phyloP scores from a whole-genome alignment of 2,329 filamentous ascomycete genomes.

The Macroventuria anomochaeta region DNA sequence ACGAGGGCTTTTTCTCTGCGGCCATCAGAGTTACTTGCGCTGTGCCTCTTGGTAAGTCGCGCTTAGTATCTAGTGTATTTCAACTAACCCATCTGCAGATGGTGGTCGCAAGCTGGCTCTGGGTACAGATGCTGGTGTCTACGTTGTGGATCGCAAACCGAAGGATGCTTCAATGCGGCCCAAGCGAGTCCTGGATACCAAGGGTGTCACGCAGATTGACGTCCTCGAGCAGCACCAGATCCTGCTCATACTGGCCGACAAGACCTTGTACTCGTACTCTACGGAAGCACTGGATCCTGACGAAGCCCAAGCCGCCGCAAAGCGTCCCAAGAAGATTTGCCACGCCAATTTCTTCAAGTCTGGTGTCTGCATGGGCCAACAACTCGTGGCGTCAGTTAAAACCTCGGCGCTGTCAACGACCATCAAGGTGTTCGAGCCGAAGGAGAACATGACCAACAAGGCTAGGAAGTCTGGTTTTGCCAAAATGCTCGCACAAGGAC shows the following conservation, averaged over 20 bases:
- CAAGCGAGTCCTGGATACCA: conserved; percentile 82
- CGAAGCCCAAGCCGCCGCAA: conserved; percentile 75
- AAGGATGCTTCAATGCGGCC: conserved; percentile 78
- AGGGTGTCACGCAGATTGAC: conserved; percentile 91
- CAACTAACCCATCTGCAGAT: conserved; percentile 61
- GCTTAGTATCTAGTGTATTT: background rate
- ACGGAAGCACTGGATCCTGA: conserved; percentile 84
- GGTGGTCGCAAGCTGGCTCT: conserved; percentile 93
- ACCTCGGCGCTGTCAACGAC: conserved; percentile 91
- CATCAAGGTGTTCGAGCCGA: conserved; percentile 99
- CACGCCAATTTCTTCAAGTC: conserved; percentile 99
- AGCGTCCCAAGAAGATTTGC: conserved; percentile 93
- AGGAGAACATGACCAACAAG: conserved; percentile 89
- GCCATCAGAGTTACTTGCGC: conserved; percentile 93
- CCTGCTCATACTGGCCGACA: conserved; percentile 88
- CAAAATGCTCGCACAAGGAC: conserved; percentile 92
- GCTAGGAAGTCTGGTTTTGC: conserved; percentile 95
- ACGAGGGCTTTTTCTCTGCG: conserved; percentile 89
- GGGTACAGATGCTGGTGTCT: conserved; percentile 93
- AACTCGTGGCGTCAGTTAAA: conserved; percentile 96
- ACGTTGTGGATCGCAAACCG: conserved; percentile 86
- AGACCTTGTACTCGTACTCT: conserved; percentile 88
- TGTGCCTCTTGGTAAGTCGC: conserved; percentile 78
- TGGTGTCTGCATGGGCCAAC: conserved; percentile 90
- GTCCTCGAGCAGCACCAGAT: conserved; percentile 95